Percentiles rank a stretch among this genome's conserved stretches.
Evolutionary conservation across 75 land plant genomes (phyloP).

Genomic region (Picea glauca): DNA sequence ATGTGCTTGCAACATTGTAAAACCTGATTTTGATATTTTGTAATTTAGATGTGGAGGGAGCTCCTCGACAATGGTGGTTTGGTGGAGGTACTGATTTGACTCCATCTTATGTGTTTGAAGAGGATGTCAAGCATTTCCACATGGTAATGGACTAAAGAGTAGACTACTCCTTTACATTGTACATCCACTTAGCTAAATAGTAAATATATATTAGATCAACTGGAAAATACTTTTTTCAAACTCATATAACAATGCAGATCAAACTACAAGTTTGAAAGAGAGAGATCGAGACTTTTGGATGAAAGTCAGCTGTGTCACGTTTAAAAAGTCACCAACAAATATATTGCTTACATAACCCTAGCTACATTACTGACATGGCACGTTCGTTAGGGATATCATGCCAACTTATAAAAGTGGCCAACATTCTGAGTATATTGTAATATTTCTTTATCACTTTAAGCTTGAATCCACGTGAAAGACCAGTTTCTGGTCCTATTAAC

Average conservation of each 20-base stretch:
- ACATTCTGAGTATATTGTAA: too few relatives aligned
- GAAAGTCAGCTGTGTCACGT: neutral
- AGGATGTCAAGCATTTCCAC: slow-evolving; percentile 96
- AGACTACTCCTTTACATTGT: too few relatives aligned
- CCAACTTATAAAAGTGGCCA: too few relatives aligned
- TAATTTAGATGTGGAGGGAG: slow-evolving; percentile 80
- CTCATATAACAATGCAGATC: neutral
- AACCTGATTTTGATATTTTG: slow-evolving; percentile 2
- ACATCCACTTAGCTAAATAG: neutral
- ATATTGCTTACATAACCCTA: too few relatives aligned
- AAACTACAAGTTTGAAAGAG: neutral
- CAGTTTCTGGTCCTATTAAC: too few relatives aligned
- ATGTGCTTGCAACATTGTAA: slow-evolving; percentile 3
- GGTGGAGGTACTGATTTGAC: slow-evolving; percentile 99
- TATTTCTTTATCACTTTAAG: too few relatives aligned
- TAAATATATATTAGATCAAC: neutral
- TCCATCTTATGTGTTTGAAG: slow-evolving; percentile 94
- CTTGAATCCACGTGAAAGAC: too few relatives aligned
- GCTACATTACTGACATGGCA: too few relatives aligned
- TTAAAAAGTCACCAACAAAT: neutral
- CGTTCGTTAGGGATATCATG: too few relatives aligned
- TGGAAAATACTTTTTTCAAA: neutral
- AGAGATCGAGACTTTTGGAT: neutral
- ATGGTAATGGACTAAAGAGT: slow-evolving; percentile 27
- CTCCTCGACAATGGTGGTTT: slow-evolving; percentile 99